These are phyloP conservation scores for Tolypocladium nubicola DNA, from an alignment of 2,329 filamentous ascomycete species.

Conservation along the genomic window DNA sequence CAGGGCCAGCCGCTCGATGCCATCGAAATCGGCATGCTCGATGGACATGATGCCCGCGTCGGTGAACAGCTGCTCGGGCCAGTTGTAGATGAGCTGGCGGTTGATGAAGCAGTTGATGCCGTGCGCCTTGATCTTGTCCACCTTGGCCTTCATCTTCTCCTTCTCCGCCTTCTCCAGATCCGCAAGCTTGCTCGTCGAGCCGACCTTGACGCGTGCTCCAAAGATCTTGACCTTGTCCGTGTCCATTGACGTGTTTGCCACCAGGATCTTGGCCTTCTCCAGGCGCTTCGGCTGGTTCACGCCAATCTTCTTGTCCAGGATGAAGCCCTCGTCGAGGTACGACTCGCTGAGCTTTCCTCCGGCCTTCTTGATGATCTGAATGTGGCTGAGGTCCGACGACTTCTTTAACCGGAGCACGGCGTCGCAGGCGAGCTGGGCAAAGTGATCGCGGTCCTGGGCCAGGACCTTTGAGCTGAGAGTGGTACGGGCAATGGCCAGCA, in stretches of 20 bases:
- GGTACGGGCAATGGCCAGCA: slow-evolving; percentile 83
- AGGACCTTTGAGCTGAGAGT: slow-evolving; percentile 97
- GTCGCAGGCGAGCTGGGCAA: slow-evolving; percentile 79
- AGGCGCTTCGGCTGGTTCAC: slow-evolving; percentile 96
- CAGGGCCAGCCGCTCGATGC: slow-evolving; percentile 86
- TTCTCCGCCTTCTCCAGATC: slow-evolving; percentile 96
- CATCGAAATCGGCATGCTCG: slow-evolving; percentile 97
- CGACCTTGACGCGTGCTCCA: slow-evolving; percentile 91
- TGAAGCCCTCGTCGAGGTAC: slow-evolving; percentile 96
- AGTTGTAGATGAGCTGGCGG: slow-evolving; percentile 98
- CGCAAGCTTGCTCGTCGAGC: slow-evolving; percentile 92
- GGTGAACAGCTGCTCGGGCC: slow-evolving; percentile 97
- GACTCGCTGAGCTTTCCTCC: slow-evolving; percentile 96
- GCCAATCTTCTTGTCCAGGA: slow-evolving; percentile 97
- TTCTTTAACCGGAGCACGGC: slow-evolving; percentile 84
- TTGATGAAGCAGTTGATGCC: slow-evolving; percentile 99
- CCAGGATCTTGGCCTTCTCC: slow-evolving; percentile 95
- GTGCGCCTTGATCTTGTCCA: slow-evolving; percentile 96
- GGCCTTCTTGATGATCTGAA: slow-evolving; percentile 99
- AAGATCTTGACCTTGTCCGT: slow-evolving; percentile 99
- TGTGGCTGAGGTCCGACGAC: slow-evolving; percentile 89
- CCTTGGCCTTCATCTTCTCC: slow-evolving; percentile 99
- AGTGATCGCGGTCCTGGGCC: slow-evolving; percentile 86
- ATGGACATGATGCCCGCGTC: slow-evolving; percentile 98
- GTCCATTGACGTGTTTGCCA: slow-evolving; percentile 98